A percentile compares a stretch with the other conserved stretches of the same genome.
Conservation (phyloP, 1,139 yeast genomes). For the Diutina pseudorugosa region DNA sequence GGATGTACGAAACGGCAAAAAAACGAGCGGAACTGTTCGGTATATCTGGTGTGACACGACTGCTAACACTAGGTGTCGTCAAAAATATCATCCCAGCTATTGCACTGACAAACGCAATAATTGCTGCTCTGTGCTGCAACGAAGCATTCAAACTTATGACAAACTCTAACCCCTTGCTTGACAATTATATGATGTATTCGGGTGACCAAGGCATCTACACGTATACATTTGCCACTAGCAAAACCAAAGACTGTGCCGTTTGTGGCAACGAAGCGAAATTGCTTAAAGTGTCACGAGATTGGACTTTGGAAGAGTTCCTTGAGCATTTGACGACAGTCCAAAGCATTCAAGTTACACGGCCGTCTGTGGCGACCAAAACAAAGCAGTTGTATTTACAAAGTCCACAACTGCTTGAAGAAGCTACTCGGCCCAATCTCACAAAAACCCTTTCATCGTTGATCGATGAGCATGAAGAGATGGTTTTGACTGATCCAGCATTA, state of each 20-base stretch:
- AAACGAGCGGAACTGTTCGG: slow-evolving; percentile 51
- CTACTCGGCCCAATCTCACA: slow-evolving; percentile 35
- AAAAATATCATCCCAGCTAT: slow-evolving; percentile 90
- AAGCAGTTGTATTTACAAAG: slow-evolving; percentile 35
- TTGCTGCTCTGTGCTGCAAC: slow-evolving; percentile 85
- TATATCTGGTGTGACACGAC: slow-evolving; percentile 63
- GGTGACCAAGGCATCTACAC: slow-evolving; percentile 72
- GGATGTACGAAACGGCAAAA: slow-evolving; percentile 47
- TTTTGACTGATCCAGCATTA: slow-evolving; percentile 44
- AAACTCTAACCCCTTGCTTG: slow-evolving; percentile 51
- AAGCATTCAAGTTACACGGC: slow-evolving; percentile 32
- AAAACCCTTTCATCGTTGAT: slow-evolving; percentile 26
- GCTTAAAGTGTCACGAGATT: slow-evolving; percentile 21
- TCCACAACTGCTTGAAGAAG: slow-evolving; percentile 39
- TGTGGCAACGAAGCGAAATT: slow-evolving; percentile 44
- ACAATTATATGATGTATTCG: slow-evolving; percentile 79
- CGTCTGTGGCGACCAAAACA: slow-evolving; percentile 37
- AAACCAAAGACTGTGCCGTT: slow-evolving; percentile 55
- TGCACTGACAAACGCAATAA: slow-evolving; percentile 86
- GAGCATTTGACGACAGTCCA: slow-evolving; percentile 21
- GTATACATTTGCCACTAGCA: slow-evolving; percentile 54
- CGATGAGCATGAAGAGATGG: slow-evolving; percentile 34
- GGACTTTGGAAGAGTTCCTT: slow-evolving; percentile 38
- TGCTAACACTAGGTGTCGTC: slow-evolving; percentile 74
- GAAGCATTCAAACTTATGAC: slow-evolving; percentile 77